Percentiles rank a stretch among this genome's conserved stretches.
phyloP scores from a whole-genome alignment of 306 rosid species.

The Sicyos edulis region DNA sequence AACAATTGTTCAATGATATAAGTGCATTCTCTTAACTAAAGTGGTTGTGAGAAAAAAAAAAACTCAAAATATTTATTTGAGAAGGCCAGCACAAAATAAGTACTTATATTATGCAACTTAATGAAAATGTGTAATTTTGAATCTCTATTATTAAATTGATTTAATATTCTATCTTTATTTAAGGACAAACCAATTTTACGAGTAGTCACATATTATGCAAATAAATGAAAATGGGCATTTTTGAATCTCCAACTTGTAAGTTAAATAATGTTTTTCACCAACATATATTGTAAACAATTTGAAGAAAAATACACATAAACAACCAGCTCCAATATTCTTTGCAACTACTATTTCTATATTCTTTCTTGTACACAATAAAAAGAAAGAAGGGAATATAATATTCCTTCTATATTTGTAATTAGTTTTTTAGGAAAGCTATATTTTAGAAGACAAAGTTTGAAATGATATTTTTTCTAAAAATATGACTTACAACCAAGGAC shows the following conservation, averaged over 20 bases:
- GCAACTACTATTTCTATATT: slow-evolving; percentile 11
- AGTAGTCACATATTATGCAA: too few species aligned
- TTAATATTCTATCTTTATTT: too few species aligned
- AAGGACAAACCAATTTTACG: too few species aligned
- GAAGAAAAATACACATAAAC: background rate
- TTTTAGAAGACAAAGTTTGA: slow-evolving; percentile 15
- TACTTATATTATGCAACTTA: too few species aligned
- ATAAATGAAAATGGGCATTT: background rate
- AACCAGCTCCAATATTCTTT: background rate
- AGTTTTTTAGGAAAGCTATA: slow-evolving; percentile 6
- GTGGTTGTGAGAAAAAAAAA: too few species aligned
- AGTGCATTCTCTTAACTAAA: too few species aligned
- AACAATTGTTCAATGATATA: too few species aligned
- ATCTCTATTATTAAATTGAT: too few species aligned
- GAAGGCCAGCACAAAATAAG: too few species aligned
- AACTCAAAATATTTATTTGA: too few species aligned
- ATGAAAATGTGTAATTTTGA: too few species aligned
- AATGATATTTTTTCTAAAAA: slow-evolving; percentile 5
- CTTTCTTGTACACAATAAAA: background rate
- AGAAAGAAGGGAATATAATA: slow-evolving; percentile 13
- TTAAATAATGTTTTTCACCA: too few species aligned
- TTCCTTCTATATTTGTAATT: background rate
- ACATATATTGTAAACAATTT: background rate
- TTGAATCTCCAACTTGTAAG: background rate
- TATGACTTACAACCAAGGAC: background rate